Conservation (phyloP, 2,329 filamentous ascomycete species). For the Colletotrichum salicis region DNA sequence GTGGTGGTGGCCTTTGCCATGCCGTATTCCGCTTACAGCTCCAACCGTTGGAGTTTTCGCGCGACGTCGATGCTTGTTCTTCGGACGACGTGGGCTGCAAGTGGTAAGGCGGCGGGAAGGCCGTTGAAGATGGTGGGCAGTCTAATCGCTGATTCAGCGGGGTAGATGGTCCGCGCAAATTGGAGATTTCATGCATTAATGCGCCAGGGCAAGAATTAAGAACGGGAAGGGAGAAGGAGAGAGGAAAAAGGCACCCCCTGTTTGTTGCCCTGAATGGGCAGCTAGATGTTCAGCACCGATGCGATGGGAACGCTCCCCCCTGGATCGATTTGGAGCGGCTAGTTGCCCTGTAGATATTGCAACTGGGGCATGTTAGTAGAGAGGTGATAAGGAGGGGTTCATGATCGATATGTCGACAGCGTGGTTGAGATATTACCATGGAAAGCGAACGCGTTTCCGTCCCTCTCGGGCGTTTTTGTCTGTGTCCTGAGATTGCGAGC, state of each 20-base stretch:
- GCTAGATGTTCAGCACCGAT: slow-evolving; percentile 7
- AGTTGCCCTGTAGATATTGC: slow-evolving; percentile 30
- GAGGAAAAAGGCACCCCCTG: slow-evolving; percentile 5
- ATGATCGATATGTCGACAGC: slow-evolving; percentile 17
- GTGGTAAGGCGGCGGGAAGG: slow-evolving; percentile 34
- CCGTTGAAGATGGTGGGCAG: slow-evolving; percentile 32
- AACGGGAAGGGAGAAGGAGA: not conserved
- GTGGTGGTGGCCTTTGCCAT: slow-evolving; percentile 6
- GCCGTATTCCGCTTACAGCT: slow-evolving; percentile 1
- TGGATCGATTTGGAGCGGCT: slow-evolving; percentile 12
- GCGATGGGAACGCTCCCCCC: slow-evolving; percentile 5
- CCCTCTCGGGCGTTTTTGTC: slow-evolving; percentile 17
- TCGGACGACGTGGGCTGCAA: slow-evolving; percentile 27
- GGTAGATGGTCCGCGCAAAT: slow-evolving; percentile 33
- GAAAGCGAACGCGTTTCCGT: slow-evolving; percentile 20
- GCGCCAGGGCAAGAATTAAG: slow-evolving; percentile 16
- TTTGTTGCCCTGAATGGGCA: not conserved
- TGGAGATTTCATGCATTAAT: slow-evolving; percentile 35
- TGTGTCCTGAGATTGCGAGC: slow-evolving; percentile 14
- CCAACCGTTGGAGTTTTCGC: slow-evolving; percentile 12
- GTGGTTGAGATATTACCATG: slow-evolving; percentile 23
- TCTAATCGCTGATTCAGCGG: slow-evolving; percentile 36
- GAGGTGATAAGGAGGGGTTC: not conserved
- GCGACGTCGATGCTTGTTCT: slow-evolving; percentile 8
- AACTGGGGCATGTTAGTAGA: not conserved